These are phyloP conservation scores for Coriaria nepalensis DNA, from an alignment of 306 rosid genomes.

Conservation along the genomic window DNA sequence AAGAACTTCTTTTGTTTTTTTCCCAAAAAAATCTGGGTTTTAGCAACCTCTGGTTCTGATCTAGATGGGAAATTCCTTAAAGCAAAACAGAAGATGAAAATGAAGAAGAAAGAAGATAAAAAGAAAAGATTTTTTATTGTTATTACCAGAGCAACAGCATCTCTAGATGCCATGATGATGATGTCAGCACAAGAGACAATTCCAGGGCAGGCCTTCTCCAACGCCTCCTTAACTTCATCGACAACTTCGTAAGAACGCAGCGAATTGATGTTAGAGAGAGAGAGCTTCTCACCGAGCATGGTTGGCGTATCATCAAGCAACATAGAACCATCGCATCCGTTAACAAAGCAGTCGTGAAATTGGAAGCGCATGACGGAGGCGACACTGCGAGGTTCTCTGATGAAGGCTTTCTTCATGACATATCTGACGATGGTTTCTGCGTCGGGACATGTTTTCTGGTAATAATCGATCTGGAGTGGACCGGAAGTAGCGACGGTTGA, in stretches of 20 bases:
- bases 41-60: too few species aligned
- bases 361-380: constrained; percentile 93
- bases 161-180: constrained; percentile 77
- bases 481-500: constrained; percentile 12
- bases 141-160: constrained; percentile 73
- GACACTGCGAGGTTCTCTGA: constrained; percentile 52
- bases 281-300: constrained; percentile 68
- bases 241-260: constrained; percentile 67
- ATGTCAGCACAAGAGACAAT: constrained; percentile 88
- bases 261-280: constrained; percentile 71
- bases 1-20: too few species aligned
- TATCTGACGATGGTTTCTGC: constrained; percentile 45
- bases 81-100: too few species aligned
- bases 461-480: constrained; percentile 41
- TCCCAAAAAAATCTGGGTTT: too few species aligned
- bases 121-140: too few species aligned
- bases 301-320: constrained; percentile 70
- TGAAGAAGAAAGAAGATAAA: too few species aligned
- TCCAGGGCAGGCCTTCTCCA: constrained; percentile 52
- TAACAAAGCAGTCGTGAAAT: constrained; percentile 81
- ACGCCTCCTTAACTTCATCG: constrained; percentile 53
- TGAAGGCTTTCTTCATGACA: constrained; percentile 47
- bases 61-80: too few species aligned
- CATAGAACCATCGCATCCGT: constrained; percentile 86
- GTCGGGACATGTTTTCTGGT: constrained; percentile 40